phyloP scores from a whole-genome alignment of 2,329 filamentous ascomycete genomes.

The Microdochium paspali region DNA sequence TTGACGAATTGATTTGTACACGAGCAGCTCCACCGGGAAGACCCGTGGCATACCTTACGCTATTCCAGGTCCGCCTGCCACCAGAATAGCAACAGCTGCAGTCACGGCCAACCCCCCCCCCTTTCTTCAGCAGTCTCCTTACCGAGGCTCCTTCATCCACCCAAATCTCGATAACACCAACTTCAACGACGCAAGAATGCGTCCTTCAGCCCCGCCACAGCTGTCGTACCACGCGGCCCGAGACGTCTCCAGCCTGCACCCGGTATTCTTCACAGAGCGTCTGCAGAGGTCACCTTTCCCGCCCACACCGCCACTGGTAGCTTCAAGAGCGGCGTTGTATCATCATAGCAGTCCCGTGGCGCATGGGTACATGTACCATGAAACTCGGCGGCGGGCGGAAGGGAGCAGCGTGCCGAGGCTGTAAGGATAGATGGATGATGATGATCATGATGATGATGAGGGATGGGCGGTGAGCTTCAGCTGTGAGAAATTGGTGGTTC shows the following conservation, averaged over 20 bases:
- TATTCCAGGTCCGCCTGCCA: no score
- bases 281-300: constrained; percentile 32
- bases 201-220: background rate
- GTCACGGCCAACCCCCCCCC: no score
- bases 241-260: constrained; percentile 53
- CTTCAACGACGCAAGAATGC: background rate
- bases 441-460: background rate
- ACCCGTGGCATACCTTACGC: no score
- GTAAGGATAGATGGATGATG: constrained; percentile 18
- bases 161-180: background rate
- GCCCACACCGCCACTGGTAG: background rate
- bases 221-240: constrained; percentile 1
- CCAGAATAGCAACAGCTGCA: no score
- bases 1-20: no score
- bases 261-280: constrained; percentile 65
- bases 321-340: background rate
- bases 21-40: no score
- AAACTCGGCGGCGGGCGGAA: constrained; percentile 21
- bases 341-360: constrained; percentile 38
- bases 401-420: constrained; percentile 23
- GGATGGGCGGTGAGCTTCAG: no score
- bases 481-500: no score
- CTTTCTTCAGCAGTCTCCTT: no score
- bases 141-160: no score
- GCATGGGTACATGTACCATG: constrained; percentile 51